Conservation (phyloP, 441 rosid species). For the Arabidopsis lyrata region DNA sequence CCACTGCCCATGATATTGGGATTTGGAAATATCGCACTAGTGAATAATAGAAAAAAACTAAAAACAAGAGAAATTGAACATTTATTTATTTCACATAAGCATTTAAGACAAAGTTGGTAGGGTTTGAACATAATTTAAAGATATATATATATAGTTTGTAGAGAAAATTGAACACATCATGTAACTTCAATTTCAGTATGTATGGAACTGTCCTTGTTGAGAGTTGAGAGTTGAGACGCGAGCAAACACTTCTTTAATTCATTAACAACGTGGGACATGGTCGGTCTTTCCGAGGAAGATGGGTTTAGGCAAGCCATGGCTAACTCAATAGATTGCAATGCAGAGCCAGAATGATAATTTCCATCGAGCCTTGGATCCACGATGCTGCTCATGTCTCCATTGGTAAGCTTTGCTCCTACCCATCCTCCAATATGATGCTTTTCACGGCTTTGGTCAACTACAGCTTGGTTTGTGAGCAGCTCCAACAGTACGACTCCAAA, state of each 20-base stretch:
- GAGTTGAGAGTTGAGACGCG: conserved; percentile 38
- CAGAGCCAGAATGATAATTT: conserved; percentile 50
- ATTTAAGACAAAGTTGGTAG: background rate
- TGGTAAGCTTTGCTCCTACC: conserved; percentile 48
- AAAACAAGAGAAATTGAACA: no score
- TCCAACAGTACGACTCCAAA: conserved; percentile 50
- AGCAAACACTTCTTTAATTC: conserved; percentile 54
- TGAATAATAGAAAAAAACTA: no score
- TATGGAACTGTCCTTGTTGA: conserved; percentile 28
- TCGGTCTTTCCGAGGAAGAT: conserved; percentile 47
- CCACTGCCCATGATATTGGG: no score
- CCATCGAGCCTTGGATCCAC: conserved; percentile 56
- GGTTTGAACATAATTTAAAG: background rate
- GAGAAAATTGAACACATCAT: no score
- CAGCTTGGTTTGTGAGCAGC: conserved; percentile 39
- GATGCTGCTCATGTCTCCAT: conserved; percentile 52
- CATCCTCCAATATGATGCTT: conserved; percentile 45
- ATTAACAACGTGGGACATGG: conserved; percentile 53
- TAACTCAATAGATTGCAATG: conserved; percentile 59
- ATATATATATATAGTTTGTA: background rate
- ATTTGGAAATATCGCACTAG: no score
- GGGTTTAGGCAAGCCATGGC: conserved; percentile 58
- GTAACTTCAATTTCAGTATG: conserved; percentile 12
- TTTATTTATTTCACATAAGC: background rate
- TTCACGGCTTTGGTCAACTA: conserved; percentile 36